Percentiles rank a stretch among this genome's conserved stretches.
Evolutionary conservation across 164 flowering plant species (phyloP).

Genomic region (Nelumbo lutea): DNA sequence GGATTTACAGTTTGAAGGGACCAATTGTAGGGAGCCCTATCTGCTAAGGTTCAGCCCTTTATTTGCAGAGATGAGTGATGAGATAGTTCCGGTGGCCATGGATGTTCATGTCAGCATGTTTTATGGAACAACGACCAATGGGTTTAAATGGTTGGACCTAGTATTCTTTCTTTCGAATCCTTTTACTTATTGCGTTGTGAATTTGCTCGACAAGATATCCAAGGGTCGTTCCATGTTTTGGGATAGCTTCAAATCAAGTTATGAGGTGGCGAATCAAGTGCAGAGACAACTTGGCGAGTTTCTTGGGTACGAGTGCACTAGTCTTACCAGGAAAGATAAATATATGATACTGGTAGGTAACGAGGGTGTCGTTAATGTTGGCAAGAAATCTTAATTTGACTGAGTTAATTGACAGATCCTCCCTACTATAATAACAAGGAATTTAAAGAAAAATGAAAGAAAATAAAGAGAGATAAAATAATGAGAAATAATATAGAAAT

Average conservation of each 20-base stretch:
- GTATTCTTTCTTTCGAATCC: constrained; percentile 40
- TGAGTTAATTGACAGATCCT: no score
- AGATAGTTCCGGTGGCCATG: constrained; percentile 36
- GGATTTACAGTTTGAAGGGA: no score
- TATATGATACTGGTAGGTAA: constrained; percentile 55
- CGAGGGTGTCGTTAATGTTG: constrained; percentile 33
- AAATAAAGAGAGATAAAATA: no score
- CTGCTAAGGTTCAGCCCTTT: constrained; percentile 39
- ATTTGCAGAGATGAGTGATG: no score
- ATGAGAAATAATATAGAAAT: no score
- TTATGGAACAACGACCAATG: no score
- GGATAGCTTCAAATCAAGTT: constrained; percentile 30
- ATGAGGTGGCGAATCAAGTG: constrained; percentile 51
- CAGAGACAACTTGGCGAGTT: constrained; percentile 43
- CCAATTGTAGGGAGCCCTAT: no score
- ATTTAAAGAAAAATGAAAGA: no score
- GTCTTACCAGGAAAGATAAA: constrained; percentile 61
- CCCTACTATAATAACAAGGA: no score
- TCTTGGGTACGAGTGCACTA: constrained; percentile 57
- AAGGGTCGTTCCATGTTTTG: constrained; percentile 1
- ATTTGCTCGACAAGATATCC: constrained; percentile 22
- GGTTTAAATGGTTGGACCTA: constrained; percentile 36
- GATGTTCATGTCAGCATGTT: constrained; percentile 15
- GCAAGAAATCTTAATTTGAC: neutral
- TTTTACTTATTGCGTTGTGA: constrained; percentile 16